Conservation (phyloP, 1,139 yeast genomes). For the Kodamaea alishanica region DNA sequence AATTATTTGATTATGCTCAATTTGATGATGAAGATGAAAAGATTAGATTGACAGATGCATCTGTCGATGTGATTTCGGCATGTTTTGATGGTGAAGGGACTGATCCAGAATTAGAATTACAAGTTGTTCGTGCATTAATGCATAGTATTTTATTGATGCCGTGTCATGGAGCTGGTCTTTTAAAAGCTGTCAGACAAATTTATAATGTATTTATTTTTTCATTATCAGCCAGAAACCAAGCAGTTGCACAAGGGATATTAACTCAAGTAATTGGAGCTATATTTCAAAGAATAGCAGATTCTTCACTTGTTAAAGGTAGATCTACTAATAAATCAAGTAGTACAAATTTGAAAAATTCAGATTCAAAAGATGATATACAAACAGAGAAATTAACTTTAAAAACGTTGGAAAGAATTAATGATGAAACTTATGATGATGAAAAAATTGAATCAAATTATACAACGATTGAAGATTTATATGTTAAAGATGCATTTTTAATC, state of each 20-base stretch:
- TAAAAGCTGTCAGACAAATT: slow-evolving; percentile 89
- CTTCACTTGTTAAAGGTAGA: slow-evolving; percentile 16
- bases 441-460: slow-evolving; percentile 47
- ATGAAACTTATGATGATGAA: slow-evolving; percentile 48
- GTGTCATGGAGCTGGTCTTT: slow-evolving; percentile 84
- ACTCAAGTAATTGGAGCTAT: slow-evolving; percentile 87
- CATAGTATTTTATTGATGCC: slow-evolving; percentile 81
- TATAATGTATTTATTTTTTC: slow-evolving; percentile 90
- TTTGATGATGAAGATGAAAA: slow-evolving; percentile 39
- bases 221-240: slow-evolving; percentile 76
- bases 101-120: slow-evolving; percentile 83
- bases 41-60: slow-evolving; percentile 69
- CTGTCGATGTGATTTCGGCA: slow-evolving; percentile 78
- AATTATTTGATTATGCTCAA: slow-evolving; percentile 42
- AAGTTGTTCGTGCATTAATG: slow-evolving; percentile 86
- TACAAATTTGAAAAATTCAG: slow-evolving; percentile 20
- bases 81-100: slow-evolving; percentile 93
- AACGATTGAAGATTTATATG: slow-evolving; percentile 61
- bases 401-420: slow-evolving; percentile 53
- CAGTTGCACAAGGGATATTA: slow-evolving; percentile 91
- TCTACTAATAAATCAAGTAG: slow-evolving; percentile 17
- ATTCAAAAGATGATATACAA: slow-evolving; percentile 12
- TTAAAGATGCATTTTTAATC: slow-evolving; percentile 88
- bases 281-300: slow-evolving; percentile 65
- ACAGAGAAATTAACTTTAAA: slow-evolving; percentile 51